Conservation (phyloP, 2,329 filamentous ascomycete genomes). For the Cordyceps cateniannulata region DNA sequence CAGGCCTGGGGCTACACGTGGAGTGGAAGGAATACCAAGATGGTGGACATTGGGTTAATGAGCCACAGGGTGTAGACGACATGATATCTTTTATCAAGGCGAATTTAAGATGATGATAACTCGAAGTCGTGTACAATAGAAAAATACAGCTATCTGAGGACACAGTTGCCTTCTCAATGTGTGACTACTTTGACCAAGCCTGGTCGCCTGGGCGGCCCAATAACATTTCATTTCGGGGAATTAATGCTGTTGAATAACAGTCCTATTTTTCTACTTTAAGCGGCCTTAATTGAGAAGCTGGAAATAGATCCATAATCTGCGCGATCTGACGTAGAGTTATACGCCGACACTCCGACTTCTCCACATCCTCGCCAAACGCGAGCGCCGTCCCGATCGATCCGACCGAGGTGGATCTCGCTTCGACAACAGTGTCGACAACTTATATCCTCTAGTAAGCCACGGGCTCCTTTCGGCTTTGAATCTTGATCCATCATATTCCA, state of each 20-base stretch:
- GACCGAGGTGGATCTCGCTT: background rate
- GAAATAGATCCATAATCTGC: background rate
- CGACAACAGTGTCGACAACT: background rate
- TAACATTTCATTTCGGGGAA: no score
- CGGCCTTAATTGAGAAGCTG: no score
- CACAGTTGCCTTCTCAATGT: no score
- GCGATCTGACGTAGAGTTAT: no score
- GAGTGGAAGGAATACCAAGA: background rate
- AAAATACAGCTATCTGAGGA: background rate
- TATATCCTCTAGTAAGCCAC: no score
- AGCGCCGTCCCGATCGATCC: background rate
- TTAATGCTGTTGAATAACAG: no score
- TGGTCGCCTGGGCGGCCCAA: no score
- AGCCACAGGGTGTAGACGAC: conserved; percentile 4
- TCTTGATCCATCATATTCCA: background rate
- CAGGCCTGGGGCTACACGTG: background rate
- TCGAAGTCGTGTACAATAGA: background rate
- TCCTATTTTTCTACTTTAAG: no score
- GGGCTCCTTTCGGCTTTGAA: background rate
- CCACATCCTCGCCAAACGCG: background rate
- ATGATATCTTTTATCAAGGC: background rate
- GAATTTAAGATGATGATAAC: background rate
- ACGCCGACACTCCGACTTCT: background rate
- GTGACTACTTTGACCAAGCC: no score
- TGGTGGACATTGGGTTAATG: conserved; percentile 1